Evolutionary conservation across 768 basidiomycete genomes (phyloP).

Genomic region (Amanita jacksonii): DNA sequence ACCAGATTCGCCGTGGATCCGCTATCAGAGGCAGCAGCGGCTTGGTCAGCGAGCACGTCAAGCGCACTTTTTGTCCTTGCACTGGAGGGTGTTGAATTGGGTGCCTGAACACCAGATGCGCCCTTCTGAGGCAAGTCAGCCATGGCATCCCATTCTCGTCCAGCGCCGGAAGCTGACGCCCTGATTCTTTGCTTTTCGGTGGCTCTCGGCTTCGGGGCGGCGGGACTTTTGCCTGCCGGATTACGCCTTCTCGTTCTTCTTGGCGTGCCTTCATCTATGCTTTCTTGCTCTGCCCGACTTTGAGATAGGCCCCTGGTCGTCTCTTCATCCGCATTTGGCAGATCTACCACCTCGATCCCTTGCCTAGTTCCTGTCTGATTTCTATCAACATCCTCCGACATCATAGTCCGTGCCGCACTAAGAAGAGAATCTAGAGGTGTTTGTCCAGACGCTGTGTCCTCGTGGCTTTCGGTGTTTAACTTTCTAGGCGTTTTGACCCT

Average conservation of each 20-base stretch:
- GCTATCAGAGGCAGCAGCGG: slow-evolving; percentile 40
- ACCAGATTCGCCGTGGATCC: slow-evolving; percentile 13
- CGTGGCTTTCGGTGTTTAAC: slow-evolving; percentile 7
- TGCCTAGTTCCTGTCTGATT: slow-evolving; percentile 6
- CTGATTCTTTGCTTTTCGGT: neutral
- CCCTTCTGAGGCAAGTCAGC: slow-evolving; percentile 7
- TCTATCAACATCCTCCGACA: slow-evolving; percentile 27
- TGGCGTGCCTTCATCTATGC: neutral
- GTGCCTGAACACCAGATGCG: slow-evolving; percentile 19
- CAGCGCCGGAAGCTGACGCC: neutral
- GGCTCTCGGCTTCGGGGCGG: slow-evolving; percentile 1
- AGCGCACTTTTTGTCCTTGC: slow-evolving; percentile 34
- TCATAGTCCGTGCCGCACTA: slow-evolving; percentile 51
- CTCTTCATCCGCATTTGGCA: neutral
- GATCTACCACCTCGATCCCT: slow-evolving; percentile 14
- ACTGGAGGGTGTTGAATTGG: neutral
- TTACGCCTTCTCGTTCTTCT: slow-evolving; percentile 4
- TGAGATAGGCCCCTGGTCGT: neutral
- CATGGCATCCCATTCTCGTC: neutral
- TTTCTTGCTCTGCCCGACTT: neutral
- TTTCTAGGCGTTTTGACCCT: neutral
- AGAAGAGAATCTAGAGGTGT: slow-evolving; percentile 50
- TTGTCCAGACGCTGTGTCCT: slow-evolving; percentile 15
- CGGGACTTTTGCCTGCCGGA: neutral
- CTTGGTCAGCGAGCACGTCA: slow-evolving; percentile 69